These are phyloP conservation scores for Calocera cornea DNA, from an alignment of 768 basidiomycete species.

Conservation along the genomic window DNA sequence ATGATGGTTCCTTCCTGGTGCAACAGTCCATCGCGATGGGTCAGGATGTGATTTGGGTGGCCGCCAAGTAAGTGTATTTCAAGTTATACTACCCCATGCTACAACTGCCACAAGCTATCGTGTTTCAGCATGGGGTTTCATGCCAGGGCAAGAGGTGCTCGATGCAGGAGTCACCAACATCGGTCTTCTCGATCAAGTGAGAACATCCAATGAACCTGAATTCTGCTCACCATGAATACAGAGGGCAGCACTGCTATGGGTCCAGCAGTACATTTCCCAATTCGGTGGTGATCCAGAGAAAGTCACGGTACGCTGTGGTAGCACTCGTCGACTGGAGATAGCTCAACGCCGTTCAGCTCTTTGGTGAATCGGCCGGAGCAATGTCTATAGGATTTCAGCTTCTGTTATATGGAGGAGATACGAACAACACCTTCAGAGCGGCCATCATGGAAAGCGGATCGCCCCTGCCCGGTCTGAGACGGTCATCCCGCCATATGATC, in stretches of 20 bases:
- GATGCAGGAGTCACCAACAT: neutral
- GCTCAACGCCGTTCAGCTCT: neutral
- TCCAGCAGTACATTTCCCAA: neutral
- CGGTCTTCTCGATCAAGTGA: neutral
- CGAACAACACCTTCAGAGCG: conserved; percentile 35
- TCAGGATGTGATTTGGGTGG: neutral
- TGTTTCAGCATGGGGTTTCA: neutral
- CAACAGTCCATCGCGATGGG: neutral
- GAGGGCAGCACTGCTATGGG: neutral
- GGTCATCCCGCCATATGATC: neutral
- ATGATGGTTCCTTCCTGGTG: neutral
- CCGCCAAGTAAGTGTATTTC: neutral
- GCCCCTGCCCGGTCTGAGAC: conserved; percentile 25
- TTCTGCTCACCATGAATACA: no score
- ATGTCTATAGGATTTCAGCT: conserved; percentile 19
- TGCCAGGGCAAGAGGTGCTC: neutral
- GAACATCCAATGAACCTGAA: no score
- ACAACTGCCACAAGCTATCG: neutral
- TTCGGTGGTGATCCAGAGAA: neutral
- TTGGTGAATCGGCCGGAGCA: neutral
- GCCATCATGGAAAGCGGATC: conserved; percentile 41
- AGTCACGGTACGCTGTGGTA: neutral
- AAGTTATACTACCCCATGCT: neutral
- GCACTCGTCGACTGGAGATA: neutral
- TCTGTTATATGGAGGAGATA: conserved; percentile 34